phyloP scores from a whole-genome alignment of 345 rosid genomes.

The Theobroma cacao region DNA sequence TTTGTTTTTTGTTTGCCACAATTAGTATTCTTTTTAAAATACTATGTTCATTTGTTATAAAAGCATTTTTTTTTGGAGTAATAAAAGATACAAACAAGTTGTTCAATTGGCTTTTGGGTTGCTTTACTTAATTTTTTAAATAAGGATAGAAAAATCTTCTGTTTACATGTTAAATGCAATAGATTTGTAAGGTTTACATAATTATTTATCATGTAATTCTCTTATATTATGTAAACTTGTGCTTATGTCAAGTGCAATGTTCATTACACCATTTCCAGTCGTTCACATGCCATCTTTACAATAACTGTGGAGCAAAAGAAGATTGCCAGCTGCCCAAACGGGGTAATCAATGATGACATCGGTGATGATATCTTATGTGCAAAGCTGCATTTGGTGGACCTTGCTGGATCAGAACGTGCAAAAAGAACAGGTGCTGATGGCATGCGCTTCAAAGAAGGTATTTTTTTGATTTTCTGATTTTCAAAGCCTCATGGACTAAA shows the following conservation, averaged over 20 bases:
- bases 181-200: neutral
- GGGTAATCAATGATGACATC: slow-evolving; percentile 44
- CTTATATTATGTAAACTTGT: neutral
- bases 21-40: neutral
- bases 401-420: slow-evolving; percentile 98
- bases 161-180: neutral
- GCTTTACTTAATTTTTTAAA: neutral
- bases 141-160: neutral
- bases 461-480: neutral
- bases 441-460: slow-evolving; percentile 97
- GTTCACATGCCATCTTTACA: slow-evolving; percentile 97
- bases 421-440: slow-evolving; percentile 97
- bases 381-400: slow-evolving; percentile 90
- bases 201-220: neutral
- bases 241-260: neutral
- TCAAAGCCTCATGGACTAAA: neutral
- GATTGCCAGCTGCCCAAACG: slow-evolving; percentile 31
- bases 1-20: neutral
- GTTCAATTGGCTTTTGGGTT: neutral
- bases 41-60: neutral
- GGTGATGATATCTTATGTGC: slow-evolving; percentile 83
- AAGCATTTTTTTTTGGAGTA: neutral
- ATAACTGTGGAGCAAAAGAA: slow-evolving; percentile 94
- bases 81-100: neutral
- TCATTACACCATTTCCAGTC: slow-evolving; percentile 39